Evolutionary conservation across 257 asterid genomes (phyloP).

Genomic region (Nicotiana undulata): DNA sequence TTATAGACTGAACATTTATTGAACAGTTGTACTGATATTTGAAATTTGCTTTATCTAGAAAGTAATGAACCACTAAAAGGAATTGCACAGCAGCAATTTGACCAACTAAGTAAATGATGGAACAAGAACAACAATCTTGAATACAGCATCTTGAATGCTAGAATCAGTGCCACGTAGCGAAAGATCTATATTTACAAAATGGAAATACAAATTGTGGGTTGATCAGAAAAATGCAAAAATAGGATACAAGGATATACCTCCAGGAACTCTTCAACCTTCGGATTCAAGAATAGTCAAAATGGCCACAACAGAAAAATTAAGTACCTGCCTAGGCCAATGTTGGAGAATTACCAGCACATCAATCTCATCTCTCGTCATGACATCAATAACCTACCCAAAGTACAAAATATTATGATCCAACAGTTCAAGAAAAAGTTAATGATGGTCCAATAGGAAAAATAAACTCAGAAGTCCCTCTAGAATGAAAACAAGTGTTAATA

Average conservation of each 20-base stretch:
- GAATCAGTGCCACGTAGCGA: background rate
- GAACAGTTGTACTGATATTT: background rate
- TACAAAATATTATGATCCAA: background rate
- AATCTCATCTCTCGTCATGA: background rate
- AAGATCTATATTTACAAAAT: conserved; percentile 17
- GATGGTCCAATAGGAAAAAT: background rate
- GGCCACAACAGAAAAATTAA: conserved; percentile 10
- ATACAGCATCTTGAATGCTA: background rate
- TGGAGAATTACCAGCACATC: conserved; percentile 14
- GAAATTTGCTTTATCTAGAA: background rate
- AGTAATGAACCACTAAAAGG: background rate
- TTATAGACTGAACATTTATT: background rate
- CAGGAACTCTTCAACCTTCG: conserved; percentile 9
- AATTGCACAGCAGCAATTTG: background rate
- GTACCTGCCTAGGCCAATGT: background rate
- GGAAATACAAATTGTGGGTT: conserved; percentile 7
- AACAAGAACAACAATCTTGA: background rate
- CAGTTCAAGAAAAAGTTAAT: background rate
- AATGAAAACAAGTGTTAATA: background rate
- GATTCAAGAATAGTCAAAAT: conserved; percentile 16
- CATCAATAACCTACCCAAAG: background rate
- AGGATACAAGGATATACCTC: conserved; percentile 26
- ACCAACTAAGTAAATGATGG: background rate
- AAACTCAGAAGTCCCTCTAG: background rate
- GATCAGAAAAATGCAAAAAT: conserved; percentile 10